Conservation (phyloP, 2,329 filamentous ascomycete genomes). For the Phialemoniopsis sp. region DNA sequence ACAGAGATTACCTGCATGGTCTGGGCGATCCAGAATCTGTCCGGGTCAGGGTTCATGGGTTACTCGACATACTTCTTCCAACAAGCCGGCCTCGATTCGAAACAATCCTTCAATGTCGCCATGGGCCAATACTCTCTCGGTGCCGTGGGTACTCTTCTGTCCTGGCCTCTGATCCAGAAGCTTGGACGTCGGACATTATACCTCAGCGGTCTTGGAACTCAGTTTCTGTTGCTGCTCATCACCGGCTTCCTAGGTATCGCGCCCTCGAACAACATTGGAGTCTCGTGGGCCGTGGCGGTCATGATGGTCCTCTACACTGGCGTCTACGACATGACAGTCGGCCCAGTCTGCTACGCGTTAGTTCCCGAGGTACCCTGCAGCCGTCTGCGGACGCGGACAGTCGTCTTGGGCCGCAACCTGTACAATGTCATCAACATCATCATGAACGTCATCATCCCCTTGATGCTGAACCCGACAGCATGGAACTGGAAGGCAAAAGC, state of each 20-base stretch:
- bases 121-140: conserved; percentile 46
- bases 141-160: conserved; percentile 44
- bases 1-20: conserved; percentile 47
- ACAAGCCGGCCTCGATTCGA: conserved; percentile 31
- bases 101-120: conserved; percentile 32
- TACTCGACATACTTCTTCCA: conserved; percentile 34
- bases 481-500: conserved; percentile 44
- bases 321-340: conserved; percentile 40
- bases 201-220: conserved; percentile 40
- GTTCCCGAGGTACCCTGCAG: conserved; percentile 39
- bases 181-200: conserved; percentile 48
- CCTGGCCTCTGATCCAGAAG: conserved; percentile 44
- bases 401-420: conserved; percentile 35
- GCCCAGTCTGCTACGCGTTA: conserved; percentile 15
- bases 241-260: conserved; percentile 39
- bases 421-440: conserved; percentile 46
- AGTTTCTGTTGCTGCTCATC: conserved; percentile 33
- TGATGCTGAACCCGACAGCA: conserved; percentile 44
- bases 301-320: conserved; percentile 40
- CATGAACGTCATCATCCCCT: conserved; percentile 39
- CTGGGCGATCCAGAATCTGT: conserved; percentile 43
- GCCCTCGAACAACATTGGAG: conserved; percentile 35
- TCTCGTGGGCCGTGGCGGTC: conserved; percentile 42
- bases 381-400: conserved; percentile 38
- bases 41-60: conserved; percentile 44